Evolutionary conservation across 163 green algal species (phyloP).

Genomic region (Prototheca wickerhamii): DNA sequence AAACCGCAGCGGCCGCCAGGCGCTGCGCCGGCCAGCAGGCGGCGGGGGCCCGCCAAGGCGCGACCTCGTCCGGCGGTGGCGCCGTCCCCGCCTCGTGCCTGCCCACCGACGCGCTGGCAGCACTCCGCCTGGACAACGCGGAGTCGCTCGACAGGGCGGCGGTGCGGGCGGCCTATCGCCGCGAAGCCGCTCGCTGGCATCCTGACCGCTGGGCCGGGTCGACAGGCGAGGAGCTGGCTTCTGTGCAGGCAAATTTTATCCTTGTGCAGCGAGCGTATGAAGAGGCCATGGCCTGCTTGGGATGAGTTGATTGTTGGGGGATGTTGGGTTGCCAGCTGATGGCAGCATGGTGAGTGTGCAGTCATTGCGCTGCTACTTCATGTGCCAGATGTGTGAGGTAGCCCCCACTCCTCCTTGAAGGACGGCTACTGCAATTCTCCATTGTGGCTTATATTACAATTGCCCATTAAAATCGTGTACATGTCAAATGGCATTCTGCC

Average conservation of each 20-base stretch:
- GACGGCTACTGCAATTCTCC: too few relatives aligned
- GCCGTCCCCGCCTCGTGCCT: not conserved
- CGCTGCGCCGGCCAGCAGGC: not conserved
- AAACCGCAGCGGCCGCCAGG: not conserved
- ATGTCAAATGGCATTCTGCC: too few relatives aligned
- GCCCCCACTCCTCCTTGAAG: too few relatives aligned
- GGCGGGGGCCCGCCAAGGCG: too few relatives aligned
- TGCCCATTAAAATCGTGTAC: too few relatives aligned
- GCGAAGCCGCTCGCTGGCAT: constrained; percentile 16
- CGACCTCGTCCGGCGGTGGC: not conserved
- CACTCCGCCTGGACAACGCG: constrained; percentile 9
- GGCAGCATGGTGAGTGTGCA: not conserved
- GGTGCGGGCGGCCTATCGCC: constrained; percentile 24
- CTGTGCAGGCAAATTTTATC: constrained; percentile 26
- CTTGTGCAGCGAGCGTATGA: constrained; percentile 23
- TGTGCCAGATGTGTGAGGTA: too few relatives aligned
- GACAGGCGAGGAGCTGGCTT: constrained; percentile 1
- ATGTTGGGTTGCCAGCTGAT: not conserved
- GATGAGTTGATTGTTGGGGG: not conserved
- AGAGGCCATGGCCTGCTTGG: constrained; percentile 4
- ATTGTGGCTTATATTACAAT: too few relatives aligned
- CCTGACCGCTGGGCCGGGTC: constrained; percentile 25
- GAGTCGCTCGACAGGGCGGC: constrained; percentile 3
- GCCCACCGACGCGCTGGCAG: constrained; percentile 5
- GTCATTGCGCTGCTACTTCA: too few relatives aligned